Conservation (phyloP, 164 flowering plant genomes). For the Taxillus chinensis region DNA sequence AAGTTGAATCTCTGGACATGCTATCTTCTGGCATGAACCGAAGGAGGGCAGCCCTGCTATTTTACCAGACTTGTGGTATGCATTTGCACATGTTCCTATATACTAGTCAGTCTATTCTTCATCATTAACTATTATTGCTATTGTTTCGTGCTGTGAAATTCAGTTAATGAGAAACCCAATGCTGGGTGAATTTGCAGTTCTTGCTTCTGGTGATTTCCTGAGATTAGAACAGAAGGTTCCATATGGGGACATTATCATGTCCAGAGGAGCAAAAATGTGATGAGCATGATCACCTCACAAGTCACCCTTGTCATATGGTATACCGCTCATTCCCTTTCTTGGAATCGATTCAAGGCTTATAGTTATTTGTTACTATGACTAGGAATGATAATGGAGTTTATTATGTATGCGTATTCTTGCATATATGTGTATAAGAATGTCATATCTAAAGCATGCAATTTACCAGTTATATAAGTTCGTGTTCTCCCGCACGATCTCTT, state of each 20-base stretch:
- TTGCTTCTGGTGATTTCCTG: conserved; percentile 46
- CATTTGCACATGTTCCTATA: neutral
- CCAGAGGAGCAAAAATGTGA: conserved; percentile 78
- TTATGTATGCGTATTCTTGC: no score
- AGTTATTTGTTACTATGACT: no score
- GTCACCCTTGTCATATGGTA: no score
- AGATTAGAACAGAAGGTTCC: conserved; percentile 53
- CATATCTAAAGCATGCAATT: no score
- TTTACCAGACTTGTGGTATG: conserved; percentile 87
- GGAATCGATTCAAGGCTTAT: no score
- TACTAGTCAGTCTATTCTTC: neutral
- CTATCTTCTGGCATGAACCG: conserved; percentile 63
- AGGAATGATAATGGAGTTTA: no score
- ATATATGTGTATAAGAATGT: no score
- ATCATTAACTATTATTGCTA: neutral
- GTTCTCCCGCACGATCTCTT: no score
- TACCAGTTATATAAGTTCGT: no score
- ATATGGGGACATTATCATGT: conserved; percentile 69
- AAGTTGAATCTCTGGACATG: conserved; percentile 53
- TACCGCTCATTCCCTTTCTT: no score
- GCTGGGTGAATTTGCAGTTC: conserved; percentile 41
- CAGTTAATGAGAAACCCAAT: neutral
- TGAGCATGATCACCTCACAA: no score
- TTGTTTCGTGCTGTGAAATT: neutral
- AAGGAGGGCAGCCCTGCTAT: conserved; percentile 65